Percentiles rank a stretch among this genome's conserved stretches.
phyloP scores from a whole-genome alignment of 2,329 filamentous ascomycete species.

The Lasiodiplodia hormozganensis region DNA sequence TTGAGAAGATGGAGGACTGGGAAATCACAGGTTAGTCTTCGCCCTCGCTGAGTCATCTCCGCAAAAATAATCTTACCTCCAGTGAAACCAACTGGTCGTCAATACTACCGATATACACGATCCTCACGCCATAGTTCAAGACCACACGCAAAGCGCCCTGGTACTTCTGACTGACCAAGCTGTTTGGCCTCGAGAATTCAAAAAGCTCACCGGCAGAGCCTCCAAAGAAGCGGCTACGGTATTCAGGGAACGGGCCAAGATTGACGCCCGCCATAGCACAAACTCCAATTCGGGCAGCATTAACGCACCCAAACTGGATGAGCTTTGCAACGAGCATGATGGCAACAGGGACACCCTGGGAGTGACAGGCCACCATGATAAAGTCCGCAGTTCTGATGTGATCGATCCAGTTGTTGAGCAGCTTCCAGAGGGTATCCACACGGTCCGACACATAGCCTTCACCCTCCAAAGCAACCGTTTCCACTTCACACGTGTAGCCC shows the following conservation, averaged over 20 bases:
- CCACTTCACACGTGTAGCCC: constrained; percentile 80
- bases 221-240: constrained; percentile 87
- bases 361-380: constrained; percentile 90
- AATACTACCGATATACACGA: constrained; percentile 91
- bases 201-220: constrained; percentile 87
- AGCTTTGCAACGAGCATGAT: constrained; percentile 93
- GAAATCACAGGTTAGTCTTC: not conserved
- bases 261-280: constrained; percentile 93
- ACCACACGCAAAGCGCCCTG: constrained; percentile 75
- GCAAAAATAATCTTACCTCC: constrained; percentile 64
- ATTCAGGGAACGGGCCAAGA: constrained; percentile 89
- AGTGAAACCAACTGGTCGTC: constrained; percentile 96
- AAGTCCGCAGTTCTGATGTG: constrained; percentile 87
- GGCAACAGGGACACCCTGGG: constrained; percentile 92
- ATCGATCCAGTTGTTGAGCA: constrained; percentile 93
- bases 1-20: constrained; percentile 83
- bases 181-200: constrained; percentile 85
- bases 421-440: constrained; percentile 91
- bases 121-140: constrained; percentile 78
- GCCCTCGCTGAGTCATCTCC: too few relatives aligned
- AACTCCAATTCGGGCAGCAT: constrained; percentile 77
- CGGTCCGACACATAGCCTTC: constrained; percentile 91
- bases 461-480: constrained; percentile 92
- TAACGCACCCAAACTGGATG: constrained; percentile 86
- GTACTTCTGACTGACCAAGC: constrained; percentile 82